Conservation (phyloP, 495 filamentous ascomycete species). For the Aspergillus nidulans region DNA sequence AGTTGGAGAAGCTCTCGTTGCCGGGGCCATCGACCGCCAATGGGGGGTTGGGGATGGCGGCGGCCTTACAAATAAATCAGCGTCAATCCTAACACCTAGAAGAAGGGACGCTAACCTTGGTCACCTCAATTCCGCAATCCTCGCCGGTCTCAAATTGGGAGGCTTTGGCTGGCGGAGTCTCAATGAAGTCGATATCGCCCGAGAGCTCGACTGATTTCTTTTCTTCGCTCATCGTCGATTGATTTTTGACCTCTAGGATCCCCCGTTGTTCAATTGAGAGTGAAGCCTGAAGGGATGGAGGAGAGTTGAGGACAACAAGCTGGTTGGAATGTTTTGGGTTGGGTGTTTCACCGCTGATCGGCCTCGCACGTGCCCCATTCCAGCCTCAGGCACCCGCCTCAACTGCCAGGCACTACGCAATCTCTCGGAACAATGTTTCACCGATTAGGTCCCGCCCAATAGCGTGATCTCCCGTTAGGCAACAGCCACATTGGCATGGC, state of each 20-base stretch:
- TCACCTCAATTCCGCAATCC: slow-evolving; percentile 70
- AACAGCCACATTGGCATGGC: not conserved
- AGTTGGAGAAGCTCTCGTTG: slow-evolving; percentile 53
- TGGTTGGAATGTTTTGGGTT: not conserved
- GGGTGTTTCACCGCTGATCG: not conserved
- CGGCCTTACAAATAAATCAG: slow-evolving; percentile 40
- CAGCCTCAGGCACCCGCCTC: not conserved
- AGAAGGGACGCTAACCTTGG: slow-evolving; percentile 52
- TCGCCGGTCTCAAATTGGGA: slow-evolving; percentile 53
- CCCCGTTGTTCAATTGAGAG: not conserved
- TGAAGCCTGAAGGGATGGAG: not conserved
- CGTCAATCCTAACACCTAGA: too few relatives aligned
- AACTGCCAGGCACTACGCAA: too few relatives aligned
- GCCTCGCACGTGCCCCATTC: not conserved
- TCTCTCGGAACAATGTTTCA: not conserved
- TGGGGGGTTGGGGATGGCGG: slow-evolving; percentile 59
- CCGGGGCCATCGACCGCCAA: slow-evolving; percentile 55
- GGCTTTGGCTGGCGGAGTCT: slow-evolving; percentile 64
- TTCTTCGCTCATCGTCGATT: not conserved
- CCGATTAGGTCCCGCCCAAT: not conserved
- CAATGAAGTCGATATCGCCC: slow-evolving; percentile 66
- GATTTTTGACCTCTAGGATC: not conserved
- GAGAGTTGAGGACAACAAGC: not conserved
- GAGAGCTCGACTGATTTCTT: slow-evolving; percentile 14
- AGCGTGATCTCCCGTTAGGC: not conserved